Conservation (phyloP, 805 yeast species). For the Lipomyces starkeyi region DNA sequence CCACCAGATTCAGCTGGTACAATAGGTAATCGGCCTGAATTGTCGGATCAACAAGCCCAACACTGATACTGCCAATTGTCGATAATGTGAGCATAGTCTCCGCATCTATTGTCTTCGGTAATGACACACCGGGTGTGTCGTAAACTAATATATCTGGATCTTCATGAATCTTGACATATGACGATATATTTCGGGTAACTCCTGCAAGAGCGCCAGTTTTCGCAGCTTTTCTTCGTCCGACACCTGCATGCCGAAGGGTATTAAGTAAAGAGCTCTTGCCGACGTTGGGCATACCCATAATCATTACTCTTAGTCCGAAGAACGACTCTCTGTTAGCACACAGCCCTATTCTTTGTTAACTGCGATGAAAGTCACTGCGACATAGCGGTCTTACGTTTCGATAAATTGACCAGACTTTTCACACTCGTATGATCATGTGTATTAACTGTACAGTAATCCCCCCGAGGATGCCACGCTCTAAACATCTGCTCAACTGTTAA, state of each 20-base stretch:
- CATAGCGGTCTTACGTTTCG: constrained; percentile 48
- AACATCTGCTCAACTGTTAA: constrained; percentile 41
- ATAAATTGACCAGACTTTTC: constrained; percentile 54
- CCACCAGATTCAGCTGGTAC: constrained; percentile 62
- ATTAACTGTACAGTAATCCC: constrained; percentile 63
- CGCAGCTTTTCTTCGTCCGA: constrained; percentile 66
- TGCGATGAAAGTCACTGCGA: neutral
- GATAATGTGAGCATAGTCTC: constrained; percentile 77
- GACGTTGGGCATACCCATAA: constrained; percentile 97
- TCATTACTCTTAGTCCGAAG: constrained; percentile 73
- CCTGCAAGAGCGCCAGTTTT: constrained; percentile 89
- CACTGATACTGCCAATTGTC: constrained; percentile 75
- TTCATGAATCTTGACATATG: constrained; percentile 65
- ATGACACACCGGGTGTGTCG: constrained; percentile 92
- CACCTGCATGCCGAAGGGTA: constrained; percentile 60
- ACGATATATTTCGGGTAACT: constrained; percentile 80
- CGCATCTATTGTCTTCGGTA: constrained; percentile 70
- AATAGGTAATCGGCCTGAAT: constrained; percentile 85
- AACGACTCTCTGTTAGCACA: constrained; percentile 61
- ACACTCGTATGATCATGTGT: constrained; percentile 60
- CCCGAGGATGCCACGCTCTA: constrained; percentile 57
- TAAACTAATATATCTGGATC: constrained; percentile 71
- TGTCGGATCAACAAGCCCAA: constrained; percentile 76
- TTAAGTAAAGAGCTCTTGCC: constrained; percentile 92
- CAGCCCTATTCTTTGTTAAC: neutral